A percentile compares a stretch with the other conserved stretches of the same genome.
These are phyloP conservation scores for Backusella tuberculispora DNA, from an alignment of 192 early-diverging fungal genomes.

Conservation along the genomic window DNA sequence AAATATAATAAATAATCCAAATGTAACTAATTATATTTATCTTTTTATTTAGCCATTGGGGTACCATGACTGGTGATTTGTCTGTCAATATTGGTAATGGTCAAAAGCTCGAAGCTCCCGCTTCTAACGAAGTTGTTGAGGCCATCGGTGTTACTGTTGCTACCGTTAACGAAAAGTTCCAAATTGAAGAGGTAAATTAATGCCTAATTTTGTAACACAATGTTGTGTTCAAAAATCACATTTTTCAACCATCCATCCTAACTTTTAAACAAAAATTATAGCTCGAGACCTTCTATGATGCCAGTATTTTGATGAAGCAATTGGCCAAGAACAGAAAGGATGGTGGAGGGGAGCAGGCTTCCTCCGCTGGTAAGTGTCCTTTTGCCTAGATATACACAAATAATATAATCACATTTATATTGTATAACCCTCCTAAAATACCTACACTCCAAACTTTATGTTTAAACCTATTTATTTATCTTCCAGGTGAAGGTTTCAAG, in stretches of 20 bases:
- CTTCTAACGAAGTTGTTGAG: slow-evolving; percentile 44
- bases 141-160: slow-evolving; percentile 46
- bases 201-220: neutral
- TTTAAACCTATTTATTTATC: neutral
- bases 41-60: slow-evolving; percentile 39
- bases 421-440: neutral
- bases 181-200: slow-evolving; percentile 41
- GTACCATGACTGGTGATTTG: slow-evolving; percentile 44
- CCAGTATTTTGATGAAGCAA: slow-evolving; percentile 39
- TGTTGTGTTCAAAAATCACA: neutral
- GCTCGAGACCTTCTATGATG: slow-evolving; percentile 45
- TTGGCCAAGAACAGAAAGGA: slow-evolving; percentile 41
- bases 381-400: slow-evolving; percentile 20
- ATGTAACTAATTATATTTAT: neutral
- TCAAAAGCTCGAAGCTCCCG: slow-evolving; percentile 44
- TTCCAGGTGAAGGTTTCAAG: neutral
- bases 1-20: neutral
- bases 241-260: neutral
- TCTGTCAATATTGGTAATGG: slow-evolving; percentile 38
- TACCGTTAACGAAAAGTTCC: slow-evolving; percentile 47
- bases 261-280: neutral
- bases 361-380: slow-evolving; percentile 35
- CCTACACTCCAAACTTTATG: neutral
- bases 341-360: slow-evolving; percentile 27
- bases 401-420: neutral